A percentile compares a stretch with the other conserved stretches of the same genome.
These are phyloP conservation scores for Limnanthes douglasii DNA, from an alignment of 345 rosid species.

Conservation along the genomic window DNA sequence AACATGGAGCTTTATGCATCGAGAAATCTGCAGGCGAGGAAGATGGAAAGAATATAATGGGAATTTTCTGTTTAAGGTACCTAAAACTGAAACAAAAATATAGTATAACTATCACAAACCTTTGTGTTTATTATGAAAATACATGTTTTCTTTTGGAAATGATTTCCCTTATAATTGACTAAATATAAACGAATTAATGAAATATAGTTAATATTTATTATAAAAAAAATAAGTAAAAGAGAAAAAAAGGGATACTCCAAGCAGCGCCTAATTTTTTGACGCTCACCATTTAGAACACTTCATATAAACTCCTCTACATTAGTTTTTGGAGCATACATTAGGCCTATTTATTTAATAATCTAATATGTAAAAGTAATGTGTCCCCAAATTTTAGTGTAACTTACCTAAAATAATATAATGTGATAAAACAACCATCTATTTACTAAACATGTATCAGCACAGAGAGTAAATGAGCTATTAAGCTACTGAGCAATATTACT, in stretches of 20 bases:
- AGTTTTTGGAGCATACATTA: conserved; percentile 45
- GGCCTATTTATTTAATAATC: conserved; percentile 61
- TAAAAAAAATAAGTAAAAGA: neutral
- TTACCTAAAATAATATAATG: too few species aligned
- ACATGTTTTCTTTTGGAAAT: conserved; percentile 56
- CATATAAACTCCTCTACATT: conserved; percentile 70
- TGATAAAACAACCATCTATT: too few species aligned
- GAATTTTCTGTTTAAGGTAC: neutral
- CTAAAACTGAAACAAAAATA: neutral
- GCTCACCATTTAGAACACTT: conserved; percentile 87
- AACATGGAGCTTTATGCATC: conserved; percentile 88
- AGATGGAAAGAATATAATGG: neutral
- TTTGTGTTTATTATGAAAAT: conserved; percentile 58
- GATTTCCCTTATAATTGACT: conserved; percentile 80
- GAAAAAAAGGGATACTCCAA: neutral
- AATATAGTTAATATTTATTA: neutral
- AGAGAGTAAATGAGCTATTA: too few species aligned
- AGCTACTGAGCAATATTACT: conserved; percentile 7
- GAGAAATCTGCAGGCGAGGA: conserved; percentile 42
- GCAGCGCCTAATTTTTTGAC: conserved; percentile 60
- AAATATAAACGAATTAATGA: conserved; percentile 5
- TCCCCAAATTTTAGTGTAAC: too few species aligned
- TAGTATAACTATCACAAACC: conserved; percentile 22
- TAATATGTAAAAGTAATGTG: conserved; percentile 67
- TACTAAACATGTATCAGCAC: too few species aligned